Evolutionary conservation across 495 filamentous ascomycete genomes (phyloP).

Genomic region (Aspergillus cristatus): DNA sequence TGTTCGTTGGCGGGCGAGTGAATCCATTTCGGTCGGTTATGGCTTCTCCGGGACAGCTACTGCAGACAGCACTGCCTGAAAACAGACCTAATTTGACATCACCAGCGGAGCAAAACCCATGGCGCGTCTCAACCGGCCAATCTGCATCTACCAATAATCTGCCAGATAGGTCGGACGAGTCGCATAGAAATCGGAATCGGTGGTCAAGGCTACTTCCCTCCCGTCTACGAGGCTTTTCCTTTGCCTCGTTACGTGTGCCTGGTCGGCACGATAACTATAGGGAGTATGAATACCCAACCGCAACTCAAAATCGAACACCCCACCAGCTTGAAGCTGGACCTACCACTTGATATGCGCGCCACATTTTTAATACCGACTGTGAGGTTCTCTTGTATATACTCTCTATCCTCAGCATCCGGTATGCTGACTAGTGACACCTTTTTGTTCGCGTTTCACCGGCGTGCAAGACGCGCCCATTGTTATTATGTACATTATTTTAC

Average conservation of each 20-base stretch:
- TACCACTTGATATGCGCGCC: slow-evolving; percentile 4
- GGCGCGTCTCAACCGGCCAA: neutral
- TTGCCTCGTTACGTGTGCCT: neutral
- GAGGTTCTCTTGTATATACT: no score
- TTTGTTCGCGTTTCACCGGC: slow-evolving; percentile 10
- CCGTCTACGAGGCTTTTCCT: slow-evolving; percentile 9
- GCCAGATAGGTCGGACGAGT: neutral
- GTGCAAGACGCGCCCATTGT: slow-evolving; percentile 7
- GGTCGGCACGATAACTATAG: neutral
- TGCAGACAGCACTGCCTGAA: neutral
- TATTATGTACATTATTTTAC: slow-evolving; percentile 7
- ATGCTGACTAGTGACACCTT: slow-evolving; percentile 18
- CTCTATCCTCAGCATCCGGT: slow-evolving; percentile 20
- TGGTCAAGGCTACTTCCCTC: slow-evolving; percentile 15
- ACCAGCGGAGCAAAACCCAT: neutral
- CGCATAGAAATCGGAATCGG: neutral
- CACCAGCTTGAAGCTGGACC: slow-evolving; percentile 26
- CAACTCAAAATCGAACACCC: slow-evolving; percentile 15
- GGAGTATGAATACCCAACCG: neutral
- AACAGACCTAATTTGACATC: neutral
- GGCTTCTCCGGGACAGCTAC: neutral
- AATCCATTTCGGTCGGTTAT: slow-evolving; percentile 1
- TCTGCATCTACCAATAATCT: neutral
- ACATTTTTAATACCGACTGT: no score
- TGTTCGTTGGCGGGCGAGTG: neutral